Conservation (phyloP, 176 grass and related monocot genomes). For the Secale cereale region DNA sequence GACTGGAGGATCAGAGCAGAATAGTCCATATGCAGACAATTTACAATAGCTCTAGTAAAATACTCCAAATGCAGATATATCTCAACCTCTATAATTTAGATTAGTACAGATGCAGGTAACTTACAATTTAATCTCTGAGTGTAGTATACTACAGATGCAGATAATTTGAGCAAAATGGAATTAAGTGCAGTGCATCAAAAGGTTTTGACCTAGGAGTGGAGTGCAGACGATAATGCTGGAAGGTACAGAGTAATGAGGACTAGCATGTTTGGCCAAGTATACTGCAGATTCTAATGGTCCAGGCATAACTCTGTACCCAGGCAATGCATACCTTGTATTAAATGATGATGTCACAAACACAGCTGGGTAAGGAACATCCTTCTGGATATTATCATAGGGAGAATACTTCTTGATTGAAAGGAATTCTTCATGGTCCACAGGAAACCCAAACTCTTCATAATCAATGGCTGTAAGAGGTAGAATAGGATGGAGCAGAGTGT, state of each 20-base stretch:
- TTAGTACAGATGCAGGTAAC: not conserved
- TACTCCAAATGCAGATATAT: not conserved
- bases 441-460: conserved; percentile 96
- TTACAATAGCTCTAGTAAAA: not conserved
- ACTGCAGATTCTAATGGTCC: not conserved
- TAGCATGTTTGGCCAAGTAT: not conserved
- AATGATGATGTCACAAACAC: conserved; percentile 93
- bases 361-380: conserved; percentile 80
- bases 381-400: conserved; percentile 94
- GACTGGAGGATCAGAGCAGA: not conserved
- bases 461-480: conserved; percentile 88
- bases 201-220: not conserved
- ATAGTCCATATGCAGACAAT: not conserved
- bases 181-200: not conserved
- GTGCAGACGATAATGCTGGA: conserved; percentile 4
- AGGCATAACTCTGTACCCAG: not conserved
- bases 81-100: not conserved
- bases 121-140: not conserved
- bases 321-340: conserved; percentile 57
- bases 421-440: conserved; percentile 83
- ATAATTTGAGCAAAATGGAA: not conserved
- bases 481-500: conserved; percentile 83
- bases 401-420: conserved; percentile 87
- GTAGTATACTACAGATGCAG: not conserved
- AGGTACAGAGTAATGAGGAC: not conserved